A percentile compares a stretch with the other conserved stretches of the same genome.
Evolutionary conservation across 352 stramenopile species (phyloP).

Genomic region (Stramenopiles sp.): DNA sequence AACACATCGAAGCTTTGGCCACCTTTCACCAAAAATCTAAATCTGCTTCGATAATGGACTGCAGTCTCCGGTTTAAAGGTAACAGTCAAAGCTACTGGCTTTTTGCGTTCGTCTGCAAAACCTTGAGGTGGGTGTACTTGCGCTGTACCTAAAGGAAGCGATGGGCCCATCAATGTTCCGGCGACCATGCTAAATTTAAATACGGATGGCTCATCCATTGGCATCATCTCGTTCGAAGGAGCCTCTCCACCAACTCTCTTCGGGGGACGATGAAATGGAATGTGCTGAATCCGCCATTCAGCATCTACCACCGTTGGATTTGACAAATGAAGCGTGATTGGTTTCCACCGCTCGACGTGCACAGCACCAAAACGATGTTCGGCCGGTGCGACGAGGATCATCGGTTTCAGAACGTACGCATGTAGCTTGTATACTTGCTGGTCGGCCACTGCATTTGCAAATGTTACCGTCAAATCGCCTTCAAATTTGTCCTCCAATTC

Average conservation of each 20-base stretch:
- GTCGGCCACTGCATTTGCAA: constrained; percentile 19
- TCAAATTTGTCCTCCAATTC: constrained; percentile 14
- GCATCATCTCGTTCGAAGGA: too few species aligned
- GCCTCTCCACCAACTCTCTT: constrained; percentile 17
- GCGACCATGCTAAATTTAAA: constrained; percentile 22
- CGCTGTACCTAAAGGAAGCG: constrained; percentile 19
- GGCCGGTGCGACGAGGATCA: constrained; percentile 18
- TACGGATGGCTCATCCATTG: constrained; percentile 24
- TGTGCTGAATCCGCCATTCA: constrained; percentile 22
- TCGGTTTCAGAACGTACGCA: constrained; percentile 18
- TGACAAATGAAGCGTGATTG: constrained; percentile 20
- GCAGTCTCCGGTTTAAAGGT: constrained; percentile 20
- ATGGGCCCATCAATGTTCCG: constrained; percentile 16
- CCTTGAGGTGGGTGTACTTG: constrained; percentile 25
- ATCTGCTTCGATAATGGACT: constrained; percentile 24
- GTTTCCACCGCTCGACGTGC: constrained; percentile 16
- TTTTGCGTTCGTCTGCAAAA: constrained; percentile 16
- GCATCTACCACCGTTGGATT: constrained; percentile 26
- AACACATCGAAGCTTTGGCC: constrained; percentile 25
- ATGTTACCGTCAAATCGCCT: constrained; percentile 15
- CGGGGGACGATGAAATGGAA: constrained; percentile 15
- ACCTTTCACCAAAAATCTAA: constrained; percentile 23
- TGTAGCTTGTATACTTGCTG: constrained; percentile 14
- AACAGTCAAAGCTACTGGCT: constrained; percentile 16
- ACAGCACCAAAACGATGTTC: constrained; percentile 23